Evolutionary conservation across 305 asterid species (phyloP).

Genomic region (Fraxinus paxiana): DNA sequence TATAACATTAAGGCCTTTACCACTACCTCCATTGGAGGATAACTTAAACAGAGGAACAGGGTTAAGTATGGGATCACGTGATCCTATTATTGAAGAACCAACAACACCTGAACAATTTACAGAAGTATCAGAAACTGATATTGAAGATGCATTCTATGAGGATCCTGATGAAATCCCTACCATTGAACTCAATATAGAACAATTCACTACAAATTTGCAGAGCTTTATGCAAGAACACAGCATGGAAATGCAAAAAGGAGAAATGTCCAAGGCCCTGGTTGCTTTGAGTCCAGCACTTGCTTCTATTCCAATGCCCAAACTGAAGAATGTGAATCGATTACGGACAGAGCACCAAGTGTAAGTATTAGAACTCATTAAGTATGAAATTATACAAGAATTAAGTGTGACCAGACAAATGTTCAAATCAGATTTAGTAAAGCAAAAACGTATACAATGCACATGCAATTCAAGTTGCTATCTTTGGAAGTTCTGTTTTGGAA

Average conservation of each 20-base stretch:
- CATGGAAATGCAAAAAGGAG: slow-evolving; percentile 61
- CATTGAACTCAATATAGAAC: slow-evolving; percentile 66
- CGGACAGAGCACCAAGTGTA: slow-evolving; percentile 96
- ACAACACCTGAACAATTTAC: slow-evolving; percentile 58
- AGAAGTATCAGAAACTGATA: slow-evolving; percentile 59
- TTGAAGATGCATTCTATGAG: slow-evolving; percentile 73
- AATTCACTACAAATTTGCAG: slow-evolving; percentile 57
- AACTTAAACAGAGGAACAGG: slow-evolving; percentile 28
- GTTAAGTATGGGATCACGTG: slow-evolving; percentile 32
- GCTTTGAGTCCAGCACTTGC: slow-evolving; percentile 66
- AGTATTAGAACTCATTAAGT: slow-evolving; percentile 24
- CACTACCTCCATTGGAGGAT: slow-evolving; percentile 43
- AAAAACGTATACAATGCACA: background rate
- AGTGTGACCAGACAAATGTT: background rate
- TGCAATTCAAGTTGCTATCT: background rate
- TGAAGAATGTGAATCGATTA: slow-evolving; percentile 69
- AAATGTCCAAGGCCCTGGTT: slow-evolving; percentile 78
- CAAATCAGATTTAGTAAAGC: background rate
- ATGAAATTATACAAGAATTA: background rate
- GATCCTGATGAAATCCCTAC: slow-evolving; percentile 90
- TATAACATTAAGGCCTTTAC: slow-evolving; percentile 32
- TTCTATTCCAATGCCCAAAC: slow-evolving; percentile 72
- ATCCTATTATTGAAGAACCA: slow-evolving; percentile 83
- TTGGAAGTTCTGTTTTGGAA: background rate
- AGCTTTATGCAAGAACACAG: slow-evolving; percentile 48